Base-by-base conservation (phyloP, 768 basidiomycete genomes). In the Pilatotrama ljubarskyi region DNA sequence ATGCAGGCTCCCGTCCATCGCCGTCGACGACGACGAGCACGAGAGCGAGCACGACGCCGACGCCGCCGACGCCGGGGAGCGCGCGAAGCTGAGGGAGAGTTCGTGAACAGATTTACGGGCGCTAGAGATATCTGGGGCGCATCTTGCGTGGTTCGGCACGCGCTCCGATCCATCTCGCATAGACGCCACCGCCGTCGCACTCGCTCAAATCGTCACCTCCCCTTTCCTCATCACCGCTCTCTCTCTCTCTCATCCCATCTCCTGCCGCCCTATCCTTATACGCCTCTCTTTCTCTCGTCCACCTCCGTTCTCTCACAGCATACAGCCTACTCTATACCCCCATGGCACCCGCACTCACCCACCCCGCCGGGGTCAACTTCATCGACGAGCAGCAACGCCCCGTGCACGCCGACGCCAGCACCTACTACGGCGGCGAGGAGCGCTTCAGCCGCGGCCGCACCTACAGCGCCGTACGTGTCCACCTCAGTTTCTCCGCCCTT, bases 391-490 rank as follows among this genome's bases (percentile, higher is more conserved):
- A 76, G 18, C 73, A 78, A 18, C 73, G 74, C 25, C 68, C 79
- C 5, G 80, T 82, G 55, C 77, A 90, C 65, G 78, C 80, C 51
- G 93, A 95, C 54, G 85, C 93, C 9, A 81, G 85, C 22, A 83
- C 84, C 9, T 95, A 95, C 76, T 96, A 96, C 65, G 91, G 90
- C 42, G 86, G 87, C 18, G 82, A 80, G 43, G 90, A 96, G 69
- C 80, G 86, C 3, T 88, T 86, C 73, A 85, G 86, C 71, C 88
- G 93, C 66, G 86, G 89, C 17, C 81, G 94, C 69, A 96, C 94
- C 0, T 97, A 94, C 73, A 94, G 92, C 64, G 85, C 85, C 61
- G 94, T 95, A 75, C 65, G 87, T 74, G 15, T 18, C 35, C 38
- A 37, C 43, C 29, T 40, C n/a, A 46, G 42, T 20, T 58, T 35